phyloP scores from a whole-genome alignment of 768 basidiomycete species.

The Lactarius deliciosus region DNA sequence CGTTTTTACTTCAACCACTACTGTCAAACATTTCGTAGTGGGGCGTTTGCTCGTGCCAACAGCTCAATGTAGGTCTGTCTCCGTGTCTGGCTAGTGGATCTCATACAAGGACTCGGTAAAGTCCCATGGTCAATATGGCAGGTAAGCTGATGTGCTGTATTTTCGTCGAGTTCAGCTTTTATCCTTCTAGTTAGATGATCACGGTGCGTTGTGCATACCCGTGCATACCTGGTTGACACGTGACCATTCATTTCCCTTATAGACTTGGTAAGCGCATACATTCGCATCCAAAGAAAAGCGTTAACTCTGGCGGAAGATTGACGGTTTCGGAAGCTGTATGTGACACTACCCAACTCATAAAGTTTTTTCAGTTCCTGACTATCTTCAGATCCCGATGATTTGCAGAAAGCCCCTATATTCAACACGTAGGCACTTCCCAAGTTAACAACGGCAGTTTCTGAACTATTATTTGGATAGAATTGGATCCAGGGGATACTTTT shows the following conservation, averaged over 20 bases:
- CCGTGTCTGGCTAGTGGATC: neutral
- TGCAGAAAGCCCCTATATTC: conserved; percentile 74
- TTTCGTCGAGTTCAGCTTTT: conserved; percentile 2
- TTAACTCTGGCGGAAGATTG: conserved; percentile 49
- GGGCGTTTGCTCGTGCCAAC: conserved; percentile 90
- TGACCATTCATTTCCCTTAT: neutral
- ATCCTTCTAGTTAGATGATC: conserved; percentile 58
- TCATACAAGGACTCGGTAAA: conserved; percentile 33
- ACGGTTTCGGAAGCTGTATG: conserved; percentile 83
- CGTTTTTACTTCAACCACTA: conserved; percentile 91
- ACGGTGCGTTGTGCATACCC: conserved; percentile 51
- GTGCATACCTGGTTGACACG: neutral
- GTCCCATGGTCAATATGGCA: conserved; percentile 87
- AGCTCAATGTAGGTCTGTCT: conserved; percentile 71
- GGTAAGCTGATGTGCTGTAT: conserved; percentile 44
- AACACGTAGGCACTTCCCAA: conserved; percentile 46
- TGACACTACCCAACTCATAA: conserved; percentile 17
- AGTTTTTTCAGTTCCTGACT: conserved; percentile 16
- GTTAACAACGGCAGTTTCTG: too few species aligned
- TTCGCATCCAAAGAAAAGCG: neutral
- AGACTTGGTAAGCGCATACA: conserved; percentile 21
- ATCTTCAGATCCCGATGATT: conserved; percentile 70
- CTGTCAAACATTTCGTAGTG: conserved; percentile 79
- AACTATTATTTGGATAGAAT: conserved; percentile 48
- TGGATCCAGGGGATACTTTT: conserved; percentile 85